phyloP scores from a whole-genome alignment of 192 early-diverging fungal species.

The Linderina pennispora region DNA sequence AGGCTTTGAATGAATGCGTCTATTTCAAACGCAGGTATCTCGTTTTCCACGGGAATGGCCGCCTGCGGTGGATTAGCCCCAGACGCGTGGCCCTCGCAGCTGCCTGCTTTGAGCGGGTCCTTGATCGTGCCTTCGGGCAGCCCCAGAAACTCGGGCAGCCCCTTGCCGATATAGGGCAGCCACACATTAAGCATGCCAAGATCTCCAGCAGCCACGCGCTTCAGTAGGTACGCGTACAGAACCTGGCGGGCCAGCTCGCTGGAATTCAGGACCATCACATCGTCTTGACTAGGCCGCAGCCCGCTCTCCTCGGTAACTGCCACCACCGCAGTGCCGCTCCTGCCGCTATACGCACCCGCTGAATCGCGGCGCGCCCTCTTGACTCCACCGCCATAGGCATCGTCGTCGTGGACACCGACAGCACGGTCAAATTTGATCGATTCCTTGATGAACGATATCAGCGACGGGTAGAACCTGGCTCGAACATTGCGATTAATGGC shows the following conservation, averaged over 20 bases:
- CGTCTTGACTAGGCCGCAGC: conserved; percentile 5
- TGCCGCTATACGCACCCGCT: background rate
- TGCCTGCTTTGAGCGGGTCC: background rate
- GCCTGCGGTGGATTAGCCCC: conserved; percentile 2
- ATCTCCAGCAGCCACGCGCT: conserved; percentile 12
- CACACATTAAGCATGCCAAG: conserved; percentile 30
- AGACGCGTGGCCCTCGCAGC: background rate
- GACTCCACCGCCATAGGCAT: background rate
- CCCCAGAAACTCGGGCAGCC: conserved; percentile 9
- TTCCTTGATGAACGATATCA: conserved; percentile 11
- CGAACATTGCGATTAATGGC: conserved; percentile 5
- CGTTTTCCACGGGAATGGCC: background rate
- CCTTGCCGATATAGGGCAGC: conserved; percentile 15
- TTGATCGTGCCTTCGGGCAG: conserved; percentile 1
- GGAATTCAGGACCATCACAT: conserved; percentile 5
- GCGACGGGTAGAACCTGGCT: conserved; percentile 13
- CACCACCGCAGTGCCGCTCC: background rate
- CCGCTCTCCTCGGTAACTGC: conserved; percentile 2
- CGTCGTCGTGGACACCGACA: background rate
- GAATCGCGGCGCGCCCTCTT: conserved; percentile 5
- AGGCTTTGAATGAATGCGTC: conserved; percentile 38
- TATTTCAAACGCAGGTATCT: conserved; percentile 20
- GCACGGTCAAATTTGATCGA: conserved; percentile 10
- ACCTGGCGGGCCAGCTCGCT: conserved; percentile 33
- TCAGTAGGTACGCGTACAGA: conserved; percentile 31